These are phyloP conservation scores for Quillaja saponaria DNA, from an alignment of 306 rosid genomes.

Conservation along the genomic window DNA sequence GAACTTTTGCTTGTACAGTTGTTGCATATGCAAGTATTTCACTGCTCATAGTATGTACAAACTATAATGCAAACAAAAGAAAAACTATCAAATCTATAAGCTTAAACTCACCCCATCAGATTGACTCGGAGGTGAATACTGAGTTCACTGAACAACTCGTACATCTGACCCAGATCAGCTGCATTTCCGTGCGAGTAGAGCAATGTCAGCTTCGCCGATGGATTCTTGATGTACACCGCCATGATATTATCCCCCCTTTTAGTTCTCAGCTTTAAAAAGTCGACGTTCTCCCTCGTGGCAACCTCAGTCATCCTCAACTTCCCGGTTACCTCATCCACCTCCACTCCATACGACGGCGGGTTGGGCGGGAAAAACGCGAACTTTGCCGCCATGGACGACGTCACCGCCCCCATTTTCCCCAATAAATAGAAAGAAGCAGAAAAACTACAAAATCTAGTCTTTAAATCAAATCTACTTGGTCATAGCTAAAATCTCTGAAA, in stretches of 20 bases:
- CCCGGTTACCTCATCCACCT: slow-evolving; percentile 45
- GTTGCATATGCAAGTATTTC: not conserved
- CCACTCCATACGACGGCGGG: slow-evolving; percentile 78
- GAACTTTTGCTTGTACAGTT: not conserved
- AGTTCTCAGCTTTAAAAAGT: slow-evolving; percentile 78
- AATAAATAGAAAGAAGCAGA: not conserved
- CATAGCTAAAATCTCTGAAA: not conserved
- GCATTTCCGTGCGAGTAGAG: slow-evolving; percentile 94
- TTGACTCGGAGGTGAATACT: slow-evolving; percentile 82
- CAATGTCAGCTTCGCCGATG: slow-evolving; percentile 66
- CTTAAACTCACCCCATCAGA: slow-evolving; percentile 66
- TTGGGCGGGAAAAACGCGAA: slow-evolving; percentile 90
- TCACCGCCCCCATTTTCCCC: slow-evolving; percentile 69
- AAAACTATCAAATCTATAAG: not conserved
- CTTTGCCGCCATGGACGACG: slow-evolving; percentile 95
- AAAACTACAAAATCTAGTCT: not conserved
- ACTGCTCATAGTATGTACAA: not conserved
- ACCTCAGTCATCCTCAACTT: slow-evolving; percentile 59
- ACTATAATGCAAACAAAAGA: too few relatives aligned
- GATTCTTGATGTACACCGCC: slow-evolving; percentile 63
- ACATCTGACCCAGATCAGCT: slow-evolving; percentile 98
- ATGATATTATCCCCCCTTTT: slow-evolving; percentile 72
- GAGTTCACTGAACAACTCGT: slow-evolving; percentile 77
- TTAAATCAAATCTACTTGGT: slow-evolving; percentile 12
- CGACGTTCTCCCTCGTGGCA: slow-evolving; percentile 60